A percentile compares a stretch with the other conserved stretches of the same genome.
These are phyloP conservation scores for Stentor roeselii DNA, from an alignment of 73 alveolate species.

Conservation along the genomic window DNA sequence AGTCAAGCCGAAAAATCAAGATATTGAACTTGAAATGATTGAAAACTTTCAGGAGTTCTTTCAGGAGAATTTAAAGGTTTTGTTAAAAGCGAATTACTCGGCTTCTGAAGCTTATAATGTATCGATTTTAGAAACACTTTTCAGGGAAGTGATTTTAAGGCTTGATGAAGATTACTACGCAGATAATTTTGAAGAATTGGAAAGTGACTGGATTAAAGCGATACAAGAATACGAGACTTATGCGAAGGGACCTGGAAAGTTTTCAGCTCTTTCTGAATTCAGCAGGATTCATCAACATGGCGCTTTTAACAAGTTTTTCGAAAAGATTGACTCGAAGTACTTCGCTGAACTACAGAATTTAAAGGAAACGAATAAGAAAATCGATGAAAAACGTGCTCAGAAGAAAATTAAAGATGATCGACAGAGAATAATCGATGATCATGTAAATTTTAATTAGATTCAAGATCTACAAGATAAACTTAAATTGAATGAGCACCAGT, in stretches of 20 bases:
- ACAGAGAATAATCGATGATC: neutral
- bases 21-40: neutral
- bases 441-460: neutral
- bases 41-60: slow-evolving; percentile 9
- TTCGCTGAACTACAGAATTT: neutral
- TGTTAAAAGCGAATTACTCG: neutral
- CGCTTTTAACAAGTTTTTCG: neutral
- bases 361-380: neutral
- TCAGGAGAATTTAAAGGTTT: neutral
- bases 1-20: neutral
- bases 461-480: neutral
- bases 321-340: neutral
- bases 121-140: neutral
- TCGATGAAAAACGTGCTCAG: neutral
- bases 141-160: neutral
- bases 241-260: slow-evolving; percentile 21
- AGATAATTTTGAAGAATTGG: slow-evolving; percentile 3
- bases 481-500: neutral
- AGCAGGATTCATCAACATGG: slow-evolving; percentile 3
- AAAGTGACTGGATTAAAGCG: slow-evolving; percentile 23
- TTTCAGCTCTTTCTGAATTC: neutral
- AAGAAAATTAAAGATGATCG: neutral
- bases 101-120: neutral
- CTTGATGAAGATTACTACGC: slow-evolving; percentile 1
- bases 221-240: neutral